Evolutionary conservation across 768 basidiomycete genomes (phyloP), one percentile per base, ranked within the genome.

Genomic region (Rhizopogon vulgaris): DNA sequence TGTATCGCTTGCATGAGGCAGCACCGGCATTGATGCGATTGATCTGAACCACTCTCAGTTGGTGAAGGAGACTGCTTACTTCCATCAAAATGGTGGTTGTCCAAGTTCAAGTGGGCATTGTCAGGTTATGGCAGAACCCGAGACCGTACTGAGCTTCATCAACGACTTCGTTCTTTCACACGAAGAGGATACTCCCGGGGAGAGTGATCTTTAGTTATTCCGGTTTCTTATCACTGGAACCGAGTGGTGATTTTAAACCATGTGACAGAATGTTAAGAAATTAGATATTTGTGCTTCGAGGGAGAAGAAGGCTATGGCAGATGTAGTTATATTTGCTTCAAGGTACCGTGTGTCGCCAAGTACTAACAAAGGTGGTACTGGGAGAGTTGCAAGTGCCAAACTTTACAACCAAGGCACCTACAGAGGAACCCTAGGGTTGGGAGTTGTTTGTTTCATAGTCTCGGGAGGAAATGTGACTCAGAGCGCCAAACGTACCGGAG

Each of bases 281-380:
- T 15, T 34, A 46, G 30, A 46, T 24, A 34, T 34, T 46, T 32
- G 43, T 34, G 45, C 45, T 32, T 32, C 45, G 45, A 46, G 30
- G 30, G 5, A 32, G 30, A 34, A 46, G 30, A 11, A 30, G 45
- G 45, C 9, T 34, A 34, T 30, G 43, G 18, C 43, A 32, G 7
- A 46, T 46, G 43, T 32, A 46, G 43, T 14, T 14, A 46, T 46
- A 46, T 46, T 46, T 32, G 45, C 37, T n/a, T 17, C 37, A 46
- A 32, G 45, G 10, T 34, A 46, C 45, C 2, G 22, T 15, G 3
- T 14, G 18, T 22, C 45, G 30, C 45, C 18, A 46, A 46, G 18
- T 6, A 30, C 18, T 34, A 32, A 32, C 18, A 32, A 10, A 30
- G 15, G 45, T n/a, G n/a, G 30, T 36, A 46, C 45, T 22, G 22